phyloP scores from a whole-genome alignment of 257 asterid species.

The Solanum verrucosum region DNA sequence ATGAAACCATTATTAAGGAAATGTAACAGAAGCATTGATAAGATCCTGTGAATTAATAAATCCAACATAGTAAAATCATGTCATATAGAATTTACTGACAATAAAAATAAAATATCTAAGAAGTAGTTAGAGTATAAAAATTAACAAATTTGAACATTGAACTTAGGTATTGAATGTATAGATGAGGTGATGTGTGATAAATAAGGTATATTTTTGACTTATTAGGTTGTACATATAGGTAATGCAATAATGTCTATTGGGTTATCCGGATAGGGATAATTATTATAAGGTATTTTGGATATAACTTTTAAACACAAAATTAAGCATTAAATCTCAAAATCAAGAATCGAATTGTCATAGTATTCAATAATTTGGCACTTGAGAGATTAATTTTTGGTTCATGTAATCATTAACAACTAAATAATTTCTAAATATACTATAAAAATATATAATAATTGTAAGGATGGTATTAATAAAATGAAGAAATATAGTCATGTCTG shows the following conservation, averaged over 20 bases:
- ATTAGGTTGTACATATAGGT: background rate
- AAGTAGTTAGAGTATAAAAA: background rate
- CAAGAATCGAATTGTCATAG: background rate
- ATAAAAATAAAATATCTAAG: background rate
- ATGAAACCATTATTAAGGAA: background rate
- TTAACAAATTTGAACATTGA: background rate
- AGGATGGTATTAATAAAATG: background rate
- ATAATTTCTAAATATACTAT: background rate
- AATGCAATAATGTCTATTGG: background rate
- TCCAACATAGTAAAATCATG: background rate
- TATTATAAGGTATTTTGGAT: too few relatives aligned
- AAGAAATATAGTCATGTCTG: background rate
- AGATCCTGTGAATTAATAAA: background rate
- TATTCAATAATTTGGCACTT: background rate
- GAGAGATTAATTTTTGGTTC: background rate
- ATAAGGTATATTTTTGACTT: background rate
- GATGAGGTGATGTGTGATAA: background rate
- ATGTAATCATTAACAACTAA: background rate
- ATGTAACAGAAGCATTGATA: background rate
- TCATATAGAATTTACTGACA: background rate
- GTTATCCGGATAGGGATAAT: background rate
- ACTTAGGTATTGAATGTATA: background rate
- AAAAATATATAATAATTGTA: background rate
- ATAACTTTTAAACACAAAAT: background rate
- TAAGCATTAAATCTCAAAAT: background rate